phyloP scores from a whole-genome alignment of 2,329 filamentous ascomycete genomes.

The Blastomyces parvus region DNA sequence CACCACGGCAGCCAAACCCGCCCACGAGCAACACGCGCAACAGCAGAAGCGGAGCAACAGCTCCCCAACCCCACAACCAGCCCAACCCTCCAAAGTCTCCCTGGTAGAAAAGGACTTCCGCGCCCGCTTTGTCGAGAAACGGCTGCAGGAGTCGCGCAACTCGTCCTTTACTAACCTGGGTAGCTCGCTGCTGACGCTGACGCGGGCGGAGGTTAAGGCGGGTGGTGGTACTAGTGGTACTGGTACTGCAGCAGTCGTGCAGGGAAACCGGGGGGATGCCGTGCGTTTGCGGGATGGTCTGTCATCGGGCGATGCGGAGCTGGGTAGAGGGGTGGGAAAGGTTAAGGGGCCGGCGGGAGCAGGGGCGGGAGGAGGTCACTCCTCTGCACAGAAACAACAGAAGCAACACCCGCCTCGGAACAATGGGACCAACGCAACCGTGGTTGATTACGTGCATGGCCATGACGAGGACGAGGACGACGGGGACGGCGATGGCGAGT shows the following conservation, averaged over 20 bases:
- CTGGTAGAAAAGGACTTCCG: constrained; percentile 34
- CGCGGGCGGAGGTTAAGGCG: constrained; percentile 2
- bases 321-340: neutral
- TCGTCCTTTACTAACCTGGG: constrained; percentile 15
- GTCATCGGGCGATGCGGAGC: neutral
- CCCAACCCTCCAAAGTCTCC: constrained; percentile 13
- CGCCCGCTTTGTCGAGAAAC: constrained; percentile 27
- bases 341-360: too few relatives aligned
- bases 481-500: too few relatives aligned
- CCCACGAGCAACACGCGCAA: neutral
- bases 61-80: neutral
- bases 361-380: neutral
- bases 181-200: constrained; percentile 8
- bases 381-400: too few relatives aligned
- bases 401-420: too few relatives aligned
- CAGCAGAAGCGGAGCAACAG: neutral
- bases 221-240: too few relatives aligned
- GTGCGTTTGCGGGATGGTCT: neutral
- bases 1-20: neutral
- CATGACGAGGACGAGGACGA: neutral
- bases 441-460: neutral
- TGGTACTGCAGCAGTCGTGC: neutral
- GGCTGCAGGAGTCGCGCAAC: constrained; percentile 18
- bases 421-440: neutral
- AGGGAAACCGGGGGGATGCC: constrained; percentile 8